phyloP scores from a whole-genome alignment of 176 grass and related monocot species.

The Lolium rigidum region DNA sequence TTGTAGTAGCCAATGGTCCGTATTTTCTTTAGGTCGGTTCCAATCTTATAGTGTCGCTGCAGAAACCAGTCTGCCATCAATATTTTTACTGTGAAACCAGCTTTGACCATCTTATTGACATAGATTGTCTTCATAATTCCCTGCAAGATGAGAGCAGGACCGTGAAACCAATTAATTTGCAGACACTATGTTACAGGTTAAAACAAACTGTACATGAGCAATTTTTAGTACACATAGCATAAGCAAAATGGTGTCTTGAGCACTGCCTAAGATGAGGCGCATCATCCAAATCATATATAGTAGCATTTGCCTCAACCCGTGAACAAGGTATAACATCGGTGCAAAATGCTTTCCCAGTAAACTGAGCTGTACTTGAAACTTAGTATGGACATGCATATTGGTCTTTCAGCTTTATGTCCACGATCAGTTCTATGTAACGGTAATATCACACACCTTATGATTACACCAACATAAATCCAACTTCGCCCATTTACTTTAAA shows the following conservation, averaged over 20 bases:
- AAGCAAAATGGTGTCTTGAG: background rate
- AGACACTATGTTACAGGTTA: background rate
- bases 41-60: background rate
- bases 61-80: constrained; percentile 32
- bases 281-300: background rate
- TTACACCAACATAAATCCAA: background rate
- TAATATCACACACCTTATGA: background rate
- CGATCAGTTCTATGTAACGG: background rate
- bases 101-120: constrained; percentile 5
- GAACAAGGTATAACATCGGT: background rate
- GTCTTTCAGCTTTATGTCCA: background rate
- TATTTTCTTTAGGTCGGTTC: background rate
- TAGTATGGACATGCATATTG: background rate
- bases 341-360: background rate
- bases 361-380: background rate
- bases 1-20: background rate
- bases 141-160: background rate
- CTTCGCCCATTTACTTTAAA: background rate
- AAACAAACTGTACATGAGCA: constrained; percentile 3
- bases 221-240: background rate
- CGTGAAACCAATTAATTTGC: background rate
- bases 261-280: background rate
- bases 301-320: background rate
- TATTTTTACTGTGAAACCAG: constrained; percentile 6
- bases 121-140: constrained; percentile 19